phyloP scores from a whole-genome alignment of 2,329 filamentous ascomycete genomes.

The Colletotrichum tropicicola region DNA sequence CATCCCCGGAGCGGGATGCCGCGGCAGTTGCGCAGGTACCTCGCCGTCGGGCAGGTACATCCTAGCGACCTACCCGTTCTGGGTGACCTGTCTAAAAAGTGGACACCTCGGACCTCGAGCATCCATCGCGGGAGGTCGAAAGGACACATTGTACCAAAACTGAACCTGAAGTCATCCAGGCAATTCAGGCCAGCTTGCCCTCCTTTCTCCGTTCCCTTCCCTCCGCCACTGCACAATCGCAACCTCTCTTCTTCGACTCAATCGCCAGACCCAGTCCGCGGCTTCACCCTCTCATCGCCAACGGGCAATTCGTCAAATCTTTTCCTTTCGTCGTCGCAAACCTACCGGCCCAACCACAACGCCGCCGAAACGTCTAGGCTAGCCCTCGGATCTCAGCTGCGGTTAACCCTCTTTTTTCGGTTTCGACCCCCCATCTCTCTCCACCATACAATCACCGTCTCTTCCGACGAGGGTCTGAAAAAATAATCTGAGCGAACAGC shows the following conservation, averaged over 20 bases:
- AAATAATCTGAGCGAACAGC: constrained; percentile 20
- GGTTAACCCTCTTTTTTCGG: constrained; percentile 21
- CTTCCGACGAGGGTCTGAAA: background rate
- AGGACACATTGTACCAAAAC: constrained; percentile 30
- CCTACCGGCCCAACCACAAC: background rate
- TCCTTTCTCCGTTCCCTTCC: background rate
- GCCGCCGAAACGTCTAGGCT: constrained; percentile 21
- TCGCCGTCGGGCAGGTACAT: background rate
- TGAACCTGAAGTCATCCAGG: constrained; percentile 24
- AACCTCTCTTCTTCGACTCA: background rate
- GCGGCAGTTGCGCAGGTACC: constrained; percentile 11
- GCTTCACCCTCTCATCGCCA: constrained; percentile 12
- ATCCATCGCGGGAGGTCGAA: constrained; percentile 30
- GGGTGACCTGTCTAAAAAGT: constrained; percentile 28
- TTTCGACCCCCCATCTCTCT: constrained; percentile 10
- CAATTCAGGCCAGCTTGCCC: constrained; percentile 27
- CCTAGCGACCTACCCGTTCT: constrained; percentile 27
- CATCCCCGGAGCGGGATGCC: background rate
- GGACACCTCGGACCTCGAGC: constrained; percentile 25
- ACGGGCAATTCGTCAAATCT: constrained; percentile 19
- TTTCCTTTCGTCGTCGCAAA: constrained; percentile 9
- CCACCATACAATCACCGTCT: constrained; percentile 10
- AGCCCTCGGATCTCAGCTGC: constrained; percentile 28
- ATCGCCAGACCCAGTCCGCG: constrained; percentile 5
- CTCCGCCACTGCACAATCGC: constrained; percentile 14